Percentiles rank a stretch among this genome's conserved stretches.
phyloP scores from a whole-genome alignment of 2,329 filamentous ascomycete genomes.

The Macroventuria anomochaeta region DNA sequence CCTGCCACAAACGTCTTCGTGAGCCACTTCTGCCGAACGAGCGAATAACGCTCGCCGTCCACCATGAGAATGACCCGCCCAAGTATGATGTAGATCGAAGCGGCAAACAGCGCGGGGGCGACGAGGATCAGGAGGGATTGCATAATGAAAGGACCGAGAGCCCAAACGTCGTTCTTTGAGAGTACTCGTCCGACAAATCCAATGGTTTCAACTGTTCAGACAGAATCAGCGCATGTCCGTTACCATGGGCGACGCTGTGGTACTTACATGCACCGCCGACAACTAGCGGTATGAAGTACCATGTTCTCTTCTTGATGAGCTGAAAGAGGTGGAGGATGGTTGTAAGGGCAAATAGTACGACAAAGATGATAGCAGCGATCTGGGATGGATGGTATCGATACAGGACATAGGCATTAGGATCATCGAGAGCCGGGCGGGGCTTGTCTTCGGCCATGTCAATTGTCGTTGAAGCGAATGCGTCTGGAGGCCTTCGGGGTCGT shows the following conservation, averaged over 20 bases:
- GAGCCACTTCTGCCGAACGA: slow-evolving; percentile 49
- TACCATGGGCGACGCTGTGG: not conserved
- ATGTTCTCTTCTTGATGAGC: slow-evolving; percentile 52
- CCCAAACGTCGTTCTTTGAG: slow-evolving; percentile 11
- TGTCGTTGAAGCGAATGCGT: not conserved
- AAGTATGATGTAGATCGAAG: slow-evolving; percentile 58
- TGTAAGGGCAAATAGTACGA: slow-evolving; percentile 53
- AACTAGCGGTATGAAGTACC: slow-evolving; percentile 60
- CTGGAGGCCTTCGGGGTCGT: not conserved
- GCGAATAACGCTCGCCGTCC: slow-evolving; percentile 47
- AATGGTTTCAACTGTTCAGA: slow-evolving; percentile 53
- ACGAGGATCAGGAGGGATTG: slow-evolving; percentile 50
- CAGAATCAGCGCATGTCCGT: not conserved
- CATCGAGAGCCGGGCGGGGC: slow-evolving; percentile 22
- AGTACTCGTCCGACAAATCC: slow-evolving; percentile 53
- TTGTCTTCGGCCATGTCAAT: slow-evolving; percentile 8
- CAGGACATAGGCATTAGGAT: slow-evolving; percentile 14
- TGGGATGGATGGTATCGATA: slow-evolving; percentile 54
- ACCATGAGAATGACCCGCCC: slow-evolving; percentile 53
- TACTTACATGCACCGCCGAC: slow-evolving; percentile 58
- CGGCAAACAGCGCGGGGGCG: slow-evolving; percentile 57
- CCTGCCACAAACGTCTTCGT: slow-evolving; percentile 56
- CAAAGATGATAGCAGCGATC: slow-evolving; percentile 56
- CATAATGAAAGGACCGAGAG: slow-evolving; percentile 14
- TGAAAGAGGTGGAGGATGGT: slow-evolving; percentile 53